Conservation (phyloP, 305 asterid genomes). For the Salvia sclarea region DNA sequence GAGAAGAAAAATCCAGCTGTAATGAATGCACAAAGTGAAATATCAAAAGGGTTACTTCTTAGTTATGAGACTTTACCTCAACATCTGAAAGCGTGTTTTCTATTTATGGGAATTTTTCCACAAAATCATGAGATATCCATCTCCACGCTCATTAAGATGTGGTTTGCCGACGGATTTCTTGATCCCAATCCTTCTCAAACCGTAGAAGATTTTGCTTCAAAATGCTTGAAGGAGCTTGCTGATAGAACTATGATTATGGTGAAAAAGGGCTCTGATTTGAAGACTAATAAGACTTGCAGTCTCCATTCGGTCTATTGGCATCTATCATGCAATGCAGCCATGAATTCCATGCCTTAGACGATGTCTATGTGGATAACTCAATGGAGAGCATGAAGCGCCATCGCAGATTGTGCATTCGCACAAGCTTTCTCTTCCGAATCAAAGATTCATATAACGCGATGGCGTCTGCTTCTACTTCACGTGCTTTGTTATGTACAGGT, state of each 20-base stretch:
- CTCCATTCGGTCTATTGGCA: constrained; percentile 22
- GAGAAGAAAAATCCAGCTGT: neutral
- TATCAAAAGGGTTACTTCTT: neutral
- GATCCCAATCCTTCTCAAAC: neutral
- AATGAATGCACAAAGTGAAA: neutral
- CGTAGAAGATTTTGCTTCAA: neutral
- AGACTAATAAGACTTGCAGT: neutral
- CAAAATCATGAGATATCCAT: neutral
- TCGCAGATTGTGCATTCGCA: constrained; percentile 10
- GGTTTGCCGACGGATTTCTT: constrained; percentile 10
- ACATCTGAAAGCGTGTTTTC: neutral
- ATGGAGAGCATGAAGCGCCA: neutral
- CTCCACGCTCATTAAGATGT: neutral
- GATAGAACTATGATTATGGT: neutral
- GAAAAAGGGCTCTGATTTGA: neutral
- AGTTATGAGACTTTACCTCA: constrained; percentile 7
- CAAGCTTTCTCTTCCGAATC: neutral
- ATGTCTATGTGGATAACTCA: neutral
- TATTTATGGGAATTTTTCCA: constrained; percentile 8
- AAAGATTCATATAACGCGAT: neutral
- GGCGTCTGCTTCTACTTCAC: neutral
- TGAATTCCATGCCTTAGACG: neutral
- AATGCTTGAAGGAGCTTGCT: constrained; percentile 6
- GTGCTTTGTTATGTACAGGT: constrained; percentile 13
- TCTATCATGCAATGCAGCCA: neutral